Evolutionary conservation across 129 eudicot species (phyloP).

Genomic region (Scalesia atractyloides): DNA sequence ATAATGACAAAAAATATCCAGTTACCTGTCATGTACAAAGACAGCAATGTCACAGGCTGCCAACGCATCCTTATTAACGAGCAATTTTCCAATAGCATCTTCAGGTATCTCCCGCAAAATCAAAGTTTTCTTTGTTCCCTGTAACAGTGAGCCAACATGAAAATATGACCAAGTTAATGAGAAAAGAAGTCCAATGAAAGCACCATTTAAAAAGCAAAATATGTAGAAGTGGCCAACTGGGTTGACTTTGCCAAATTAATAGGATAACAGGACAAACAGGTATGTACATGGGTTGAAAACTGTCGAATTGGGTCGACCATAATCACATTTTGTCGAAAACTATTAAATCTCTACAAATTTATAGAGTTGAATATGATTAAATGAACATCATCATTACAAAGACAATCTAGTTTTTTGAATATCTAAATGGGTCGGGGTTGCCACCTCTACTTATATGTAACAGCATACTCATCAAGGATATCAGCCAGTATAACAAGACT

Average conservation of each 20-base stretch:
- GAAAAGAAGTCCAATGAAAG: slow-evolving; percentile 7
- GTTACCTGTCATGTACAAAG: slow-evolving; percentile 87
- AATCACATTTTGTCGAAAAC: background rate
- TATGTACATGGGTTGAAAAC: background rate
- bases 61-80: slow-evolving; percentile 63
- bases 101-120: slow-evolving; percentile 88
- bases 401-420: background rate
- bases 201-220: background rate
- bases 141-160: slow-evolving; percentile 18
- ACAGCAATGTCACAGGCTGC: slow-evolving; percentile 92
- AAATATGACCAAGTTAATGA: background rate
- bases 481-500: slow-evolving; percentile 5
- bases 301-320: background rate
- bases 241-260: background rate
- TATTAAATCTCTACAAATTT: background rate
- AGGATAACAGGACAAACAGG: background rate
- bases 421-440: background rate
- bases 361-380: background rate
- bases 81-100: slow-evolving; percentile 53
- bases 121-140: slow-evolving; percentile 80
- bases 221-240: background rate
- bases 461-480: background rate
- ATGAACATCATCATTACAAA: background rate
- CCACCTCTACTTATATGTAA: slow-evolving; percentile 14
- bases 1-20: slow-evolving; percentile 15